Percentiles rank a stretch among this genome's conserved stretches.
These are phyloP conservation scores for Poronia punctata DNA, from an alignment of 495 filamentous ascomycete genomes.

Conservation along the genomic window DNA sequence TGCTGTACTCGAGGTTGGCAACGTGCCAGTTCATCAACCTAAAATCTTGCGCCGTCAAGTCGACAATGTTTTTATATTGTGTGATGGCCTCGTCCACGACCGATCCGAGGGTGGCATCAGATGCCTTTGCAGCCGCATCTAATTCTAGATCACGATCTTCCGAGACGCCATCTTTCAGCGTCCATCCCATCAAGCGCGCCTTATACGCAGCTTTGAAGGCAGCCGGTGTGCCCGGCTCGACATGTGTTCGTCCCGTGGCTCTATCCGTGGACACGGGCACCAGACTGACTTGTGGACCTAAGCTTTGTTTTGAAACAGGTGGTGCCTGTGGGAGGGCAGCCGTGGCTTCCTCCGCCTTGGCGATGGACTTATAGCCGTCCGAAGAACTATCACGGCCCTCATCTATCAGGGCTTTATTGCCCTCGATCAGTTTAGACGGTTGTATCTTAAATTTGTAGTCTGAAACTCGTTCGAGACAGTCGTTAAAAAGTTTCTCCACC, in stretches of 20 bases:
- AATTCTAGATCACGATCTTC: conserved; percentile 65
- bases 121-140: conserved; percentile 51
- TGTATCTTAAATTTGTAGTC: conserved; percentile 73
- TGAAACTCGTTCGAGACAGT: conserved; percentile 84
- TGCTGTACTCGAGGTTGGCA: conserved; percentile 96
- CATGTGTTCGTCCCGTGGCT: conserved; percentile 52
- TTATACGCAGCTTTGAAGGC: conserved; percentile 59
- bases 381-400: conserved; percentile 67
- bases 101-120: conserved; percentile 70
- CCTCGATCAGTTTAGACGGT: conserved; percentile 65
- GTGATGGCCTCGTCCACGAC: conserved; percentile 83
- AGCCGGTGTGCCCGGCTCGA: conserved; percentile 49
- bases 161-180: conserved; percentile 56
- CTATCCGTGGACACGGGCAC: conserved; percentile 54
- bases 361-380: conserved; percentile 64
- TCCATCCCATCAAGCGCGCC: conserved; percentile 75
- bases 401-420: conserved; percentile 77
- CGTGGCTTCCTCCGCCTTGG: conserved; percentile 57
- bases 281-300: conserved; percentile 42
- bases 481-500: conserved; percentile 87
- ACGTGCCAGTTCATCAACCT: conserved; percentile 96
- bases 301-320: conserved; percentile 40
- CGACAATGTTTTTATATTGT: conserved; percentile 78
- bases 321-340: conserved; percentile 41
- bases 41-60: conserved; percentile 78